Evolutionary conservation across 768 basidiomycete species (phyloP), one percentile per base, ranked within the genome.

Genomic region (Pulveroboletus ravenelii): DNA sequence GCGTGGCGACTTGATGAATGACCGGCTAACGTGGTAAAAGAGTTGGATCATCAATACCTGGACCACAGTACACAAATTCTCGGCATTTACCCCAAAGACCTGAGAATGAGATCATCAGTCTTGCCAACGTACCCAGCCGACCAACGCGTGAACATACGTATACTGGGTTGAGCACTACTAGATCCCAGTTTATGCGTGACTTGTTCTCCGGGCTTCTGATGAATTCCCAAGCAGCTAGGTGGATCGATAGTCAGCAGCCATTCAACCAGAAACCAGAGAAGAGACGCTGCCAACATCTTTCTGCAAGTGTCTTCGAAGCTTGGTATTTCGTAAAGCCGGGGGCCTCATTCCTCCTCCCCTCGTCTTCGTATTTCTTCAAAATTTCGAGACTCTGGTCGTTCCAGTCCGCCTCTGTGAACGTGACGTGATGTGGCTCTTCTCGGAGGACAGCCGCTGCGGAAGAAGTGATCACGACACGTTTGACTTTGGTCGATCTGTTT

Each of bases 401-500:
- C 88, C 87, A 89, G 64, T 87, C 73, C 12, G 57, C 53, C 59
- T 85, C 82, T 35, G 62, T 69, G 57, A 73, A 78, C 1, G 68
- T 66, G 1, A 37, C 29, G 0, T 63, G 55, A 0, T 57, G 57
- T 1, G 71, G 62, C 0, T 56, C 54, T 0, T 65, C 51, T 3
- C 59, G 53, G 2, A 76, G 53, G 12, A 85, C 58, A 0, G 82
- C 68, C 1, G 78, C 85, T 41, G 64, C 70, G 2, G 86, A 88
- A 10, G 81, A 81, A 0, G 85, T 87, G 51, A 87, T 65, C 8
- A 89, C 79, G 38, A 93, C 70, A 3, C 89, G 79, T 62, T 85
- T 81, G 56, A 91, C 72, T 9, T 14, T 73, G 55, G 45, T 78
- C 72, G 58, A 55, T 39, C 57, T 59, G 15, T 39, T 25, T 45